Evolutionary conservation across 1,284 basidiomycete species (phyloP).

Genomic region (Pyrrhoderma lamaoense): DNA sequence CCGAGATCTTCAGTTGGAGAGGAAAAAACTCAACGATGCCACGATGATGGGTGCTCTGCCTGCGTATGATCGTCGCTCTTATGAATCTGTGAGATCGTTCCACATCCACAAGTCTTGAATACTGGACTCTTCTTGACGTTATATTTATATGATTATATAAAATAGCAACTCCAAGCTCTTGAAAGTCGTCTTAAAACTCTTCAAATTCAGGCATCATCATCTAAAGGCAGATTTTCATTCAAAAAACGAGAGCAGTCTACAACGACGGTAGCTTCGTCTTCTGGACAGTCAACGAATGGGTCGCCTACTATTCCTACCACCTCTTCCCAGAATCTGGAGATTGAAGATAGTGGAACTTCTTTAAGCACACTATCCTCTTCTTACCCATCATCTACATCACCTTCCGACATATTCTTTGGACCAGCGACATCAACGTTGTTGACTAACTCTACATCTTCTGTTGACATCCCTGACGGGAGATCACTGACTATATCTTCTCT

Average conservation of each 20-base stretch:
- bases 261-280: slow-evolving; percentile 13
- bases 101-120: background rate
- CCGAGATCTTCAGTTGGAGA: slow-evolving; percentile 42
- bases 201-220: slow-evolving; percentile 28
- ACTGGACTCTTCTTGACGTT: no score
- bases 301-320: background rate
- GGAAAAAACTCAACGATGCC: slow-evolving; percentile 54
- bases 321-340: background rate
- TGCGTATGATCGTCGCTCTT: slow-evolving; percentile 66
- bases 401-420: slow-evolving; percentile 18
- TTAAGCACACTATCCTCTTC: slow-evolving; percentile 24
- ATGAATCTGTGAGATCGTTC: slow-evolving; percentile 47
- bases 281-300: background rate
- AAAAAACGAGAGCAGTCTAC: slow-evolving; percentile 41
- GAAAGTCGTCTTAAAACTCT: slow-evolving; percentile 47
- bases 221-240: slow-evolving; percentile 65
- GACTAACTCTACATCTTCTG: slow-evolving; percentile 20
- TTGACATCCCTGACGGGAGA: slow-evolving; percentile 25
- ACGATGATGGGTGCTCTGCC: slow-evolving; percentile 46
- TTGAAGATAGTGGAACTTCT: background rate
- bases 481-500: slow-evolving; percentile 56
- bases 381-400: slow-evolving; percentile 33
- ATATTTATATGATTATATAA: background rate
- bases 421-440: no score
- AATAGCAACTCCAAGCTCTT: slow-evolving; percentile 52